phyloP scores from a whole-genome alignment of 2,329 filamentous ascomycete genomes.

The Sporothrix inflata region DNA sequence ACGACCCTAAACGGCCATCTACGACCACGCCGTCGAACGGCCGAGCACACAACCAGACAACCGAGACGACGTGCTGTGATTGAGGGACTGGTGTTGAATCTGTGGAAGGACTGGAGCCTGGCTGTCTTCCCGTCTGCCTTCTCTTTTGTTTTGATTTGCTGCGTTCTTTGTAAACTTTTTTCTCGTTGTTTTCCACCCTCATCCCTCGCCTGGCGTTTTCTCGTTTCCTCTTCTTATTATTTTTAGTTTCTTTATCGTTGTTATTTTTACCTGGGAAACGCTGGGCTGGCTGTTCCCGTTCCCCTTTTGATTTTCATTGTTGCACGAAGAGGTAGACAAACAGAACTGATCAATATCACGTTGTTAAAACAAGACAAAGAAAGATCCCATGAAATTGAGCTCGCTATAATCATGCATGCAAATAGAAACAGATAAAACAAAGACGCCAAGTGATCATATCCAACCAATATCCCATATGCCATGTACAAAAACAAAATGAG shows the following conservation, averaged over 20 bases:
- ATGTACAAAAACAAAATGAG: neutral
- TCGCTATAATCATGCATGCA: neutral
- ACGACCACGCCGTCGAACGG: no score
- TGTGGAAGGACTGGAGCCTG: no score
- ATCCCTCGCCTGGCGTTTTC: constrained; percentile 4
- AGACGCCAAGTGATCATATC: neutral
- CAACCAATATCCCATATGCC: neutral
- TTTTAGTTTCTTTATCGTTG: neutral
- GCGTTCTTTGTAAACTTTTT: neutral
- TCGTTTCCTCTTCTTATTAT: constrained; percentile 31
- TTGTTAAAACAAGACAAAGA: neutral
- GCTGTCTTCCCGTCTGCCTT: neutral
- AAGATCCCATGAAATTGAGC: neutral
- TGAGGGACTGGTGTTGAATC: no score
- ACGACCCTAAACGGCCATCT: neutral
- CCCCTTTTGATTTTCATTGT: neutral
- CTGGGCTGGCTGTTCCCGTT: neutral
- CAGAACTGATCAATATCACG: neutral
- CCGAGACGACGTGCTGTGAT: no score
- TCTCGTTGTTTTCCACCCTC: neutral
- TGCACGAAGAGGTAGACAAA: neutral
- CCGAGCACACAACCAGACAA: no score
- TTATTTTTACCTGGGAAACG: neutral
- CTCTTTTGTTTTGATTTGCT: neutral
- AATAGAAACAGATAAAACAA: neutral